phyloP scores from a whole-genome alignment of 2,329 filamentous ascomycete genomes.

The Colletotrichum cordylinicola region DNA sequence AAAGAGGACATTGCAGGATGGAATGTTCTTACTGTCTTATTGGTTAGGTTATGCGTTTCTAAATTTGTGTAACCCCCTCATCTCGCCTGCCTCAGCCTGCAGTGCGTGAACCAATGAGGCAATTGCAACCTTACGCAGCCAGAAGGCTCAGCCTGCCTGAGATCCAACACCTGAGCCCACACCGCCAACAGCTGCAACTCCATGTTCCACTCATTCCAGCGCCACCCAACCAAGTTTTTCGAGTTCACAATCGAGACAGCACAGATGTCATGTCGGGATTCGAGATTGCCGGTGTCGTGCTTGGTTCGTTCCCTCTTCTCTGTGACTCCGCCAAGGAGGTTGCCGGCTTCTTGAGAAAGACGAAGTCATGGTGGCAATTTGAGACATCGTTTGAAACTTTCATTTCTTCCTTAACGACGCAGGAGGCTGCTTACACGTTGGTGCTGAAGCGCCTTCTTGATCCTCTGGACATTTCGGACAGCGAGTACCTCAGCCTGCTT shows the following conservation, averaged over 20 bases:
- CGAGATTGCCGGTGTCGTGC: conserved; percentile 5
- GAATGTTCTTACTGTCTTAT: neutral
- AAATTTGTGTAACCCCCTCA: neutral
- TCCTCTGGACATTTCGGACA: neutral
- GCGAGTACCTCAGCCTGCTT: neutral
- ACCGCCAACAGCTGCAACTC: neutral
- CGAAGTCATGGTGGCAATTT: conserved; percentile 1
- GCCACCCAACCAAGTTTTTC: neutral
- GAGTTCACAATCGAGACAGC: neutral
- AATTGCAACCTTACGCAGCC: neutral
- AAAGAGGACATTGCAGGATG: neutral
- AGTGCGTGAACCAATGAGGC: neutral
- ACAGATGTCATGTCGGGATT: conserved; percentile 1
- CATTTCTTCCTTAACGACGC: neutral
- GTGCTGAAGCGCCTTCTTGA: neutral
- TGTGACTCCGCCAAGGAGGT: neutral
- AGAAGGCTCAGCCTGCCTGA: neutral
- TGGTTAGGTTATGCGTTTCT: neutral
- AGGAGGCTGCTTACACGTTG: neutral
- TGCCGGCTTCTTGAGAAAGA: neutral
- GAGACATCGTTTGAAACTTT: neutral
- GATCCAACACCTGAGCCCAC: neutral
- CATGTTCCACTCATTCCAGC: neutral
- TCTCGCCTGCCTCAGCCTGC: neutral
- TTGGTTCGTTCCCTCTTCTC: conserved; percentile 2